Evolutionary conservation across 306 rosid species (phyloP).

Genomic region (Clitoria ternatea): DNA sequence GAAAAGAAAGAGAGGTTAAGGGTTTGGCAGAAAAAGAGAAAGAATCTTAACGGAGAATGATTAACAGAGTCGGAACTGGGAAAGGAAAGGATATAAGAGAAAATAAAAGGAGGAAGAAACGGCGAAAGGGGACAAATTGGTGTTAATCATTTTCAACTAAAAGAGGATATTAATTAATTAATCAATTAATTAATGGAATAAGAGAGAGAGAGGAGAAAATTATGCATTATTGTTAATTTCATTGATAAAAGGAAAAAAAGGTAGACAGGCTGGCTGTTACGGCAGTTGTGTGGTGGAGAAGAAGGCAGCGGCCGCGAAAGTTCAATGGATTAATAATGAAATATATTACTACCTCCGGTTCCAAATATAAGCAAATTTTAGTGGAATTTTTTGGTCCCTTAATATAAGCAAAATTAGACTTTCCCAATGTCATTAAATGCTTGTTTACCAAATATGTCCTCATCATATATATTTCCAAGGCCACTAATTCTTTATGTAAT

Average conservation of each 20-base stretch:
- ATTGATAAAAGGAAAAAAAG: neutral
- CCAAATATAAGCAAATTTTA: no score
- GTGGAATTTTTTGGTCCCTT: no score
- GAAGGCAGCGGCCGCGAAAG: constrained; percentile 4
- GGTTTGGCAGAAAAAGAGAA: constrained; percentile 14
- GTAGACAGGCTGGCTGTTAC: constrained; percentile 32
- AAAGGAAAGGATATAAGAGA: constrained; percentile 21
- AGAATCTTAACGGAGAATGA: constrained; percentile 44
- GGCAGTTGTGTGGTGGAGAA: constrained; percentile 14
- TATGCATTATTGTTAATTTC: neutral
- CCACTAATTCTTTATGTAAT: no score
- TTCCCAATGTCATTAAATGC: no score
- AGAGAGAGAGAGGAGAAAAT: neutral
- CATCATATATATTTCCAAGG: no score
- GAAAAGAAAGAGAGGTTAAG: constrained; percentile 12
- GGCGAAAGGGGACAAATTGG: constrained; percentile 53
- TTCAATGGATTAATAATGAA: neutral
- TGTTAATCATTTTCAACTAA: constrained; percentile 24
- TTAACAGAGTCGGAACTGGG: constrained; percentile 20
- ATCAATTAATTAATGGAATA: neutral
- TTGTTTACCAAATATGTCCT: no score
- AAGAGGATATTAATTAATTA: neutral
- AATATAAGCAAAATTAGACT: no score
- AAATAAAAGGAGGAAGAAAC: constrained; percentile 32
- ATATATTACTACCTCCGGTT: no score